Evolutionary conservation across 164 flowering plant species (phyloP), one percentile per base, ranked within the genome.

Genomic region (Litsea cubeba): DNA sequence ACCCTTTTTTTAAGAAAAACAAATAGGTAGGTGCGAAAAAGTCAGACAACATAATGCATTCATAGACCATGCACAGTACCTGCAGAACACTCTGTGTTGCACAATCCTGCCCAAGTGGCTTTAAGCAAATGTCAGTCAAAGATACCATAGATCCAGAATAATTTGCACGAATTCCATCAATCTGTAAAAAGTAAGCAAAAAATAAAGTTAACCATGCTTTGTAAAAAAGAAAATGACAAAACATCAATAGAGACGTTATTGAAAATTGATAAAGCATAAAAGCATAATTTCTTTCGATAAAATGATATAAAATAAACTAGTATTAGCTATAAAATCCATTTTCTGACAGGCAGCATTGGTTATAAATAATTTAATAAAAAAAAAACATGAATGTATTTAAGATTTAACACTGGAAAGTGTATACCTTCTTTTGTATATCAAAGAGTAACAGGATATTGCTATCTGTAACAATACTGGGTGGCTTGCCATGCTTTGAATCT

Each of bases 81-180:
- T 94, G 98, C 63, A 92, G 84, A 77, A 94, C 86, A 82, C 91
- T 94, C 84, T 94, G 98, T 63, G 93, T 94, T 24, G 95, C 98
- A 83, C 98, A 94, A 77, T 89, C 97, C 72, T 85, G 74, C 57
- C 92, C 98, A 71, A 94, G 86, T 77, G 97, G 98, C 88, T 94
- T 94, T 88, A 92, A 75, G 85, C 98, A 94, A 73, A 94, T 92
- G 79, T 94, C 97, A 25, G 84, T 82, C 62, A 92, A 82, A 73
- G 97, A 87, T 68, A 92, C 84, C 83, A 80, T 73, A 12, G 84
- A 72, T n/a, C 97, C 97, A 82, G 97, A 91, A 82, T 81, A 89
- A 81, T 92, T 94, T 32, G 90, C 97, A 65, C 82, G 87, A 66
- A 94, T 83, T 18, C 82, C 87, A 87, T 91, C 95, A 79, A 94